A percentile compares a stretch with the other conserved stretches of the same genome.
phyloP scores from a whole-genome alignment of 108 stramenopile genomes.

The Schizochytrium sp. region DNA sequence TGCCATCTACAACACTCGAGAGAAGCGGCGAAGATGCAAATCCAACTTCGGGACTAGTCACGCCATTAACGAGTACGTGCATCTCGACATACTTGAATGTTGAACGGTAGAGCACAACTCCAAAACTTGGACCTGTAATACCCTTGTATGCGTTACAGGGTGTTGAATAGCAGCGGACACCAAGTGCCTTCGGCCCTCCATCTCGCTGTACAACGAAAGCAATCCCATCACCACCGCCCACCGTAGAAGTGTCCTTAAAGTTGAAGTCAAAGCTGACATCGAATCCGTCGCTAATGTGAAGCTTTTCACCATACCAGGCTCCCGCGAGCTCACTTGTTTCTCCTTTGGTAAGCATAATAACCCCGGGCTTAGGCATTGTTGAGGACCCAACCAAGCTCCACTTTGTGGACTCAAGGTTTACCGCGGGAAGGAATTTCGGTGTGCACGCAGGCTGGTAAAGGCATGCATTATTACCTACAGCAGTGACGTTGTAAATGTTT shows the following conservation, averaged over 20 bases:
- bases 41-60: neutral
- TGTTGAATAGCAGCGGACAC: neutral
- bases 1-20: neutral
- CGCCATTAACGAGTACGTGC: constrained; percentile 12
- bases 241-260: neutral
- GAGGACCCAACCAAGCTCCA: constrained; percentile 9
- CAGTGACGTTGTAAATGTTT: constrained; percentile 22
- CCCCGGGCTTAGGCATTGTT: neutral
- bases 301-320: constrained; percentile 5
- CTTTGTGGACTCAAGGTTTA: neutral
- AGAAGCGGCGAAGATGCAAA: constrained; percentile 6
- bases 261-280: neutral
- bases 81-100: neutral
- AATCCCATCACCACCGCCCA: constrained; percentile 45
- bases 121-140: constrained; percentile 55
- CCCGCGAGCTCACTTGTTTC: neutral
- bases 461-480: constrained; percentile 31
- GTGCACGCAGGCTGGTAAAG: neutral
- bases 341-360: neutral
- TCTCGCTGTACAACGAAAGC: constrained; percentile 39
- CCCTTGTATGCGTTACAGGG: constrained; percentile 13
- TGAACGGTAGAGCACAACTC: constrained; percentile 23
- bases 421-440: neutral
- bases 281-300: constrained; percentile 13
- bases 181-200: constrained; percentile 13